A percentile compares a stretch with the other conserved stretches of the same genome.
Conservation (phyloP, 2,329 filamentous ascomycete genomes). For the Colletotrichum tabaci region DNA sequence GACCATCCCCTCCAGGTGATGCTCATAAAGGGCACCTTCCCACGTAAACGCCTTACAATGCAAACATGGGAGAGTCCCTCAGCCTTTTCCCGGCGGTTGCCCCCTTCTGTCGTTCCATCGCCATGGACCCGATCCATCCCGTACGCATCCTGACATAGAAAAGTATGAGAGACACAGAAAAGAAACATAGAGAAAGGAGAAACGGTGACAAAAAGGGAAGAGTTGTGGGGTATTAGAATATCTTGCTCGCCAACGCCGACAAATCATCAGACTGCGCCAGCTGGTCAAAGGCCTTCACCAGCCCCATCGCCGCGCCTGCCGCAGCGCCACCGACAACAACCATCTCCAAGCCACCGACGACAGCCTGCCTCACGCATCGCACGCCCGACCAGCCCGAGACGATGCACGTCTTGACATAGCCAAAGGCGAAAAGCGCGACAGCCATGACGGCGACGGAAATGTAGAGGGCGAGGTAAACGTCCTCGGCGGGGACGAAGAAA, state of each 20-base stretch:
- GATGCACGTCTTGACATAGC: slow-evolving; percentile 74
- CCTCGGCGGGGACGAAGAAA: slow-evolving; percentile 64
- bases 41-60: slow-evolving; percentile 28
- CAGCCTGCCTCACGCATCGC: slow-evolving; percentile 41
- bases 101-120: neutral
- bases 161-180: neutral
- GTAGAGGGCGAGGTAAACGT: slow-evolving; percentile 65
- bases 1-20: neutral
- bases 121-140: neutral
- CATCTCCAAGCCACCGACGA: slow-evolving; percentile 56
- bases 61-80: slow-evolving; percentile 20
- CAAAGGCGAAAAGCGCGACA: slow-evolving; percentile 73
- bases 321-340: slow-evolving; percentile 56
- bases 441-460: slow-evolving; percentile 74
- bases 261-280: slow-evolving; percentile 35
- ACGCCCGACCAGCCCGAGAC: slow-evolving; percentile 46
- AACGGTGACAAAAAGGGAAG: too few species aligned
- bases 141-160: neutral
- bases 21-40: neutral
- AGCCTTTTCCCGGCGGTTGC: neutral
- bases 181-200: neutral
- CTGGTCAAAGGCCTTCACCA: slow-evolving; percentile 49
- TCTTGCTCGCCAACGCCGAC: slow-evolving; percentile 29
- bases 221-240: slow-evolving; percentile 17
- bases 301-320: slow-evolving; percentile 56